Base-by-base conservation (phyloP, 2,329 filamentous ascomycete genomes). In the Lasiodiplodia sp. region DNA sequence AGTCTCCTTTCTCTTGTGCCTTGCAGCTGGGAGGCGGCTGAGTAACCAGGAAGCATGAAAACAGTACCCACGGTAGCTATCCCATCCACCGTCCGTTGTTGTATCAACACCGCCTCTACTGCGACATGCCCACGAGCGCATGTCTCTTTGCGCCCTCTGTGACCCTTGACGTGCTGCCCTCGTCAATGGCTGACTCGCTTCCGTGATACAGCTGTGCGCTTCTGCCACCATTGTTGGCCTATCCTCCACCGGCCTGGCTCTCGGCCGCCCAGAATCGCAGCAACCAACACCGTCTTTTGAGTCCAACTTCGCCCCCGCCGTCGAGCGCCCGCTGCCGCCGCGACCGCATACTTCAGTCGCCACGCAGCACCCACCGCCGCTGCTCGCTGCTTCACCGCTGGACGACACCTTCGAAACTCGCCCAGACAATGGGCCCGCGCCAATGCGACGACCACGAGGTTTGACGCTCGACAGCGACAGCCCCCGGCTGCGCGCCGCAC, bases 171-270 rank as follows among this genome's bases (percentile, higher is more conserved):
- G 55, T 69, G 28, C 44, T 53, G 47, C 69, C 70, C 71, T 76
- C 74, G 70, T 72, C 73, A 71, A 74, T 78, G 72, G 77, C 78
- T 80, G 77, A 80, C 77, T 72, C 73, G 75, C 72, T 72, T 57
- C 73, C 71, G 74, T 77, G 71, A 75, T 72, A 77, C 77, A 89
- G 87, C 84, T 90, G 74, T 88, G 86, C 86, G 88, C 88, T 75
- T 81, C 87, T 77, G 87, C 87, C 82, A 88, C 87, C 74, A 77
- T 79, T 75, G 82, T 89, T 79, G 87, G 86, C 77, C 83, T 88
- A 72, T 88, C 87, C 72, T 84, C 86, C 68, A 82, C 87, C 69
- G 88, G 88, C 70, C 82, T 87, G 72, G 85, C 86, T 68, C 82
- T 89, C 74, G 87, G 85, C 75, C 85, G 84, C 72, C 82, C 83